phyloP scores from a whole-genome alignment of 768 basidiomycete genomes.

The Tephrocybe sp. region DNA sequence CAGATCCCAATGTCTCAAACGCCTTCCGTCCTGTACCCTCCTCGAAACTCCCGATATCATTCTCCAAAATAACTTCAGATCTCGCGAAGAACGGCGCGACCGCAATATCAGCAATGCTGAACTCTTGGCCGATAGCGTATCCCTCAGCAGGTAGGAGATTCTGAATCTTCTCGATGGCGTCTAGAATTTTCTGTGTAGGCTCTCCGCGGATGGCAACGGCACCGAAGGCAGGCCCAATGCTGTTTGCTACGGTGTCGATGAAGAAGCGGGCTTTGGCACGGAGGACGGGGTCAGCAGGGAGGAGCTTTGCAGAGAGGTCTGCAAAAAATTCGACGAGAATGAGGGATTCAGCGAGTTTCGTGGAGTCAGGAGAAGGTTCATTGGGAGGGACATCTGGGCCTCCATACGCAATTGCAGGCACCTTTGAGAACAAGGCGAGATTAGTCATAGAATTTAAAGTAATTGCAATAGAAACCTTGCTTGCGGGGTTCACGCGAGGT shows the following conservation, averaged over 20 bases:
- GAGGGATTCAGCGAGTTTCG: constrained; percentile 64
- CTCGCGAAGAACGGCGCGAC: constrained; percentile 64
- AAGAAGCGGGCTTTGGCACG: constrained; percentile 66
- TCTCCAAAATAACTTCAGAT: constrained; percentile 39
- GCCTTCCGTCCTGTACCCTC: constrained; percentile 47
- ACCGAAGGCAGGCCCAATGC: constrained; percentile 38
- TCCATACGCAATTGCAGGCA: constrained; percentile 62
- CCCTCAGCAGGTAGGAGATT: constrained; percentile 46
- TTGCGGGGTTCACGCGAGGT: constrained; percentile 61
- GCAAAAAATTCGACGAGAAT: constrained; percentile 68
- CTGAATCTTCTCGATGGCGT: constrained; percentile 49
- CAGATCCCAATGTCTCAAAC: constrained; percentile 38
- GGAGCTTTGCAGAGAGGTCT: constrained; percentile 53
- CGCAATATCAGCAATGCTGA: constrained; percentile 64
- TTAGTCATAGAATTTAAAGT: neutral
- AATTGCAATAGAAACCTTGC: constrained; percentile 63
- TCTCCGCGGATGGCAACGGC: constrained; percentile 39
- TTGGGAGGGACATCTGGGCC: constrained; percentile 57
- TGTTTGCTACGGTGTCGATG: constrained; percentile 52
- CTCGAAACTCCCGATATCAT: constrained; percentile 53
- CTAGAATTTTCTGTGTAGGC: constrained; percentile 38
- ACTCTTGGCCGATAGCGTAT: constrained; percentile 45
- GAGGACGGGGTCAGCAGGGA: constrained; percentile 54
- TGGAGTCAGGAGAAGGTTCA: constrained; percentile 57
- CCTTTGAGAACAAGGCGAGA: too few relatives aligned